These are phyloP conservation scores for Hypoxylon subgilvum DNA, from an alignment of 495 filamentous ascomycete genomes.

Conservation along the genomic window DNA sequence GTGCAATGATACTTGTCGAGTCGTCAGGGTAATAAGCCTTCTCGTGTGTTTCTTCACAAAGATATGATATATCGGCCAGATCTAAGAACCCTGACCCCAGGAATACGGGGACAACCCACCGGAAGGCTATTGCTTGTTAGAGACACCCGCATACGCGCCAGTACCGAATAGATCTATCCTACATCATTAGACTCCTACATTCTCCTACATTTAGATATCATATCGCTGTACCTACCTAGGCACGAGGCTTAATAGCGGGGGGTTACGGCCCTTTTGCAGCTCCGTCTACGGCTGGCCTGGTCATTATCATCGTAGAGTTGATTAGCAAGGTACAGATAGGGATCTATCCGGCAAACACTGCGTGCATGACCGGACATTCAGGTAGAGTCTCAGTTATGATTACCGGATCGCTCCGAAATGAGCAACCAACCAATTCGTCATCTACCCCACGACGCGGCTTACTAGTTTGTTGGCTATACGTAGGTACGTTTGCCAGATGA, in stretches of 20 bases:
- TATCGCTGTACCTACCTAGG: too few relatives aligned
- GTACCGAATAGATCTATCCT: constrained; percentile 10
- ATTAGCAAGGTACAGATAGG: neutral
- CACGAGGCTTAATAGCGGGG: too few relatives aligned
- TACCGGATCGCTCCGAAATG: constrained; percentile 23
- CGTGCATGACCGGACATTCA: constrained; percentile 2
- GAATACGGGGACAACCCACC: constrained; percentile 3
- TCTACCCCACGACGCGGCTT: constrained; percentile 8
- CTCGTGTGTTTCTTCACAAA: neutral
- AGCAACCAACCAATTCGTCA: constrained; percentile 6
- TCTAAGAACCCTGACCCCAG: constrained; percentile 29
- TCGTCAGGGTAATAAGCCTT: too few relatives aligned
- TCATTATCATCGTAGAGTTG: constrained; percentile 13
- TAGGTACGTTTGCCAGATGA: constrained; percentile 17
- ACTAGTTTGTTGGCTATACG: neutral
- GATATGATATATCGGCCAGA: constrained; percentile 24
- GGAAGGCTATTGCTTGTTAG: constrained; percentile 17
- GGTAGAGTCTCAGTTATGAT: constrained; percentile 5
- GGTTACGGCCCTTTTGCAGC: constrained; percentile 12
- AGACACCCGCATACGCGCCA: constrained; percentile 8
- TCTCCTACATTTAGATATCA: too few relatives aligned
- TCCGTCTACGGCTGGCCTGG: constrained; percentile 8
- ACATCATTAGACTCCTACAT: too few relatives aligned
- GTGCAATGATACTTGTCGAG: neutral
- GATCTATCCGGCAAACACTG: constrained; percentile 12